Conservation (phyloP, 1,284 basidiomycete species). For the Ceratobasidium theobromae region DNA sequence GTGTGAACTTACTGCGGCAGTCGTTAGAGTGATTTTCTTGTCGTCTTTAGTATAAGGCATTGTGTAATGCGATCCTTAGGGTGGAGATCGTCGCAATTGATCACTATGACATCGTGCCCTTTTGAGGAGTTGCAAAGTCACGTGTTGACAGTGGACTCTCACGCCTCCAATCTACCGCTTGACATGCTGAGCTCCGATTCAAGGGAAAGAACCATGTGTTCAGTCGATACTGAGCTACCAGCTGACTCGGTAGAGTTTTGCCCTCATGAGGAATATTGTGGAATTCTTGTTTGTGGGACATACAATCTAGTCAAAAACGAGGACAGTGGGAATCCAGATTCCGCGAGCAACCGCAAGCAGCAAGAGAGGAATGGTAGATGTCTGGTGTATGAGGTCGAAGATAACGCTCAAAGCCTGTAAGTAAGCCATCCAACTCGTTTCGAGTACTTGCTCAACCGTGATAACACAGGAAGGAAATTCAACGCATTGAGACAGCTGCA, state of each 20-base stretch:
- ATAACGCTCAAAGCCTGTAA: conserved; percentile 41
- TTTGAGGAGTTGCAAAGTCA: neutral
- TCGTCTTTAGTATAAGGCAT: conserved; percentile 31
- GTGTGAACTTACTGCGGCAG: neutral
- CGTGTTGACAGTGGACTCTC: conserved; percentile 8
- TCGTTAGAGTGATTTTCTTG: conserved; percentile 21
- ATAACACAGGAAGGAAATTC: conserved; percentile 57
- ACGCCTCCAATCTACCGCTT: conserved; percentile 1
- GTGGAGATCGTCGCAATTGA: neutral
- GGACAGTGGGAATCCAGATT: conserved; percentile 37
- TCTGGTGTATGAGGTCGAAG: conserved; percentile 60
- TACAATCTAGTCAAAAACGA: conserved; percentile 67
- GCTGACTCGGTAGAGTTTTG: conserved; percentile 93
- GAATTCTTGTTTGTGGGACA: conserved; percentile 85
- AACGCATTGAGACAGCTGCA: conserved; percentile 74
- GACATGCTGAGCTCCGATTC: conserved; percentile 20
- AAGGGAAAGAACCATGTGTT: conserved; percentile 24
- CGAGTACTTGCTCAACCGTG: neutral
- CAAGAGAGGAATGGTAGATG: conserved; percentile 58
- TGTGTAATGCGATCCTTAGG: neutral
- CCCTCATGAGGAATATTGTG: conserved; percentile 57
- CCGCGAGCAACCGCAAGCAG: conserved; percentile 32
- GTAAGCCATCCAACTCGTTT: conserved; percentile 9
- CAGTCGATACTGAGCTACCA: conserved; percentile 72
- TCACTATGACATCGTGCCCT: neutral